These are phyloP conservation scores for Marsdenia floribunda DNA, from an alignment of 257 asterid genomes.

Conservation along the genomic window DNA sequence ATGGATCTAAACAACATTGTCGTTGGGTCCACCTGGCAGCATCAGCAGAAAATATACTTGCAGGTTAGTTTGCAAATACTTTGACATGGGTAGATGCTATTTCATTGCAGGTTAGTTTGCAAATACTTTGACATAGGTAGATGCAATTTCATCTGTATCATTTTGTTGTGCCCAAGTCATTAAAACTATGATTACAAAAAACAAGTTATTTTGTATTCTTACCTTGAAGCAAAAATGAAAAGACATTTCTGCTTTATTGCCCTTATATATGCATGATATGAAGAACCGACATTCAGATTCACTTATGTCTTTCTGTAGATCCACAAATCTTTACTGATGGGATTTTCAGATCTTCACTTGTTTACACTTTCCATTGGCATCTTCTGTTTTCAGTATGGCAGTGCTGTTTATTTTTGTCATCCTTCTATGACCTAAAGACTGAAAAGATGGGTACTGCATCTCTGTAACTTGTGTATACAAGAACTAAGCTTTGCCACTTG, in stretches of 20 bases:
- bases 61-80: constrained; percentile 51
- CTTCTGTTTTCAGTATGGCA: background rate
- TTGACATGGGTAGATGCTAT: background rate
- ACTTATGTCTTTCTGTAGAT: background rate
- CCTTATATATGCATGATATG: background rate
- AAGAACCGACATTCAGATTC: background rate
- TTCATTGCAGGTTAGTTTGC: constrained; percentile 66
- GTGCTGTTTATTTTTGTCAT: background rate
- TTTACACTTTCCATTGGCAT: background rate
- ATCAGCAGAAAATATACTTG: constrained; percentile 73
- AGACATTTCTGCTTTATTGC: constrained; percentile 3
- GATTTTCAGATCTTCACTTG: background rate
- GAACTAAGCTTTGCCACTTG: background rate
- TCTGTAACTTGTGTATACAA: background rate
- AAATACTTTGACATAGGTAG: background rate
- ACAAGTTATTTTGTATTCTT: background rate
- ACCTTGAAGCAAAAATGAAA: background rate
- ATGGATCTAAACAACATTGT: constrained; percentile 78
- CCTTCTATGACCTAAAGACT: no score
- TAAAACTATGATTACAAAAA: background rate
- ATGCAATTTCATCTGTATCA: background rate
- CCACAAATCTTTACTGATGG: background rate
- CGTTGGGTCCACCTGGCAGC: constrained; percentile 71
- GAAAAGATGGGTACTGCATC: background rate
- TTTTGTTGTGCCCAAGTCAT: background rate